Percentiles rank a stretch among this genome's conserved stretches.
phyloP scores from a whole-genome alignment of 2,329 filamentous ascomycete genomes.

The Bipolaris zeicola region DNA sequence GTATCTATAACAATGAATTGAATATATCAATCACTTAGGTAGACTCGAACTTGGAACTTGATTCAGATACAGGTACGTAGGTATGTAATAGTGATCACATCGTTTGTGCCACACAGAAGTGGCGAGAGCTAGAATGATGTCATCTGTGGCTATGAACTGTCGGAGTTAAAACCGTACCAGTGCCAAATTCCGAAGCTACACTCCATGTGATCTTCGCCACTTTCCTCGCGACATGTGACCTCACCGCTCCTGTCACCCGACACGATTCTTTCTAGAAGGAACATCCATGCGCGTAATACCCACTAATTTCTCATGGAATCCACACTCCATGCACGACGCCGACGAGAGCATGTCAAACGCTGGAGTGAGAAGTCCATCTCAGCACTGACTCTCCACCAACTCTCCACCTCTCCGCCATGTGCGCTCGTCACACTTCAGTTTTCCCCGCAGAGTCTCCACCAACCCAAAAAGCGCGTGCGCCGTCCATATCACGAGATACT shows the following conservation, averaged over 20 bases:
- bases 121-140: slow-evolving; percentile 8
- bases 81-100: neutral
- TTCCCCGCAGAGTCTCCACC: slow-evolving; percentile 7
- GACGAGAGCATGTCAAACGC: neutral
- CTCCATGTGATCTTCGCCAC: slow-evolving; percentile 10
- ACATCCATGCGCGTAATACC: neutral
- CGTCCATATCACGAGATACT: slow-evolving; percentile 12
- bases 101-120: neutral
- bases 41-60: neutral
- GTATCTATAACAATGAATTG: neutral
- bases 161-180: neutral
- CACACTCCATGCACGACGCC: neutral
- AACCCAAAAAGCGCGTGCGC: slow-evolving; percentile 13
- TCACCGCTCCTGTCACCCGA: neutral
- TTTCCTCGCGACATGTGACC: neutral
- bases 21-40: neutral
- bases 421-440: slow-evolving; percentile 22
- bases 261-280: slow-evolving; percentile 1
- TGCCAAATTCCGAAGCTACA: slow-evolving; percentile 1
- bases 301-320: neutral
- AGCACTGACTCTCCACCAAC: slow-evolving; percentile 7
- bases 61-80: neutral
- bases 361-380: neutral
- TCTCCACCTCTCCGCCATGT: slow-evolving; percentile 18
- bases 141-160: slow-evolving; percentile 8